Base-by-base conservation (phyloP, 2,329 filamentous ascomycete genomes). In the Emmonsia crescens region DNA sequence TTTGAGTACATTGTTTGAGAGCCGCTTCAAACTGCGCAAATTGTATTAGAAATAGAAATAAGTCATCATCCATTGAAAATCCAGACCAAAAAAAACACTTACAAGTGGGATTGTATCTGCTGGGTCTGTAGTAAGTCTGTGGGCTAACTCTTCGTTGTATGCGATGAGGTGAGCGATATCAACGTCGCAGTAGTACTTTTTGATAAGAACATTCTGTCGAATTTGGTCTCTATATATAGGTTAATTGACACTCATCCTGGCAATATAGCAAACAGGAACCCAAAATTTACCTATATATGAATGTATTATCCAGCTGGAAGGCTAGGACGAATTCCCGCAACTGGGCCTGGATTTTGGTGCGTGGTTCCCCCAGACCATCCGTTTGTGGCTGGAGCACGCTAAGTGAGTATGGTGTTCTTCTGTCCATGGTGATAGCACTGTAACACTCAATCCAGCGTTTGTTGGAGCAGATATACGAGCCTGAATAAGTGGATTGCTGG, bases 91-190 rank as follows among this genome's bases (percentile, higher is more conserved):
- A 59, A 8, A 12, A 8, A n/a, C 4, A 70, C 85, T 64, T 78
- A 96, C 92, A 60, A 97, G 79, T 63, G 94, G 93, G 63, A 99
- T 94, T 61, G 96, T 89, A 62, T 97, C 92, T 54, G 88, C 88
- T 3, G 94, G 95, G 72, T 96, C 91, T 57, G 89, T 94, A 24
- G 88, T 89, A 64, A 99, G 81, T 71, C 87, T 86, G 75, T 97
- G 90, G 33, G 93, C 94, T 63, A 99, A 82, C 74, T 96, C 91
- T 76, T 97, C 93, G 71, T 96, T 94, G 78, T 92, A 97, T 64
- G 89, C 94, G 74, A 97, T 97, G 63, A 99, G 79, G 74, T 99
- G 93, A 64, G 89, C 90, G 68, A 99, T 90, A 74, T 99, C 92
- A 72, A 99, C 85, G 74, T 99, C 93, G 79, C 94, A 96, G 75